Evolutionary conservation across 108 stramenopile species (phyloP).

Genomic region (Nitzschia sp.): DNA sequence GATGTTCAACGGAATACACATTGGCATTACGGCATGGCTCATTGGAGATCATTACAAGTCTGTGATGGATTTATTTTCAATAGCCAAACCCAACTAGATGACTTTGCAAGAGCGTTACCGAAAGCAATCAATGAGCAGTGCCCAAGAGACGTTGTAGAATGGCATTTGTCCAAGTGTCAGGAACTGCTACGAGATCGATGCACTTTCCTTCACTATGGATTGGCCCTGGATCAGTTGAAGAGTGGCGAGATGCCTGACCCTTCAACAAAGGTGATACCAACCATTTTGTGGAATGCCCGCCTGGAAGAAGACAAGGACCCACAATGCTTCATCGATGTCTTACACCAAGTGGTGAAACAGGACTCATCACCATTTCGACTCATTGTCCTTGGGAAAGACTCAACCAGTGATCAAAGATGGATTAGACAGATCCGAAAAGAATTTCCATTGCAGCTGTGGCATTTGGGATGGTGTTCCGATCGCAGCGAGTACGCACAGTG

Average conservation of each 20-base stretch:
- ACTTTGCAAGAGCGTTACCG: constrained; percentile 17
- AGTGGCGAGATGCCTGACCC: too few species aligned
- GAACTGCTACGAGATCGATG: constrained; percentile 15
- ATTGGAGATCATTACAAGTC: constrained; percentile 25
- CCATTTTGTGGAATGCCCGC: constrained; percentile 33
- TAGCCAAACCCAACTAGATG: constrained; percentile 19
- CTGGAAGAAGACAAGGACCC: constrained; percentile 34
- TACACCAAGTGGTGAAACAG: background rate
- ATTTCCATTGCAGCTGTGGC: constrained; percentile 6
- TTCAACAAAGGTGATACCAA: background rate
- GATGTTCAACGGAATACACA: constrained; percentile 19
- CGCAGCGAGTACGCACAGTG: constrained; percentile 25
- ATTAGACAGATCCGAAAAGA: constrained; percentile 2
- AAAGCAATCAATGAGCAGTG: constrained; percentile 29
- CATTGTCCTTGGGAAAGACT: constrained; percentile 24
- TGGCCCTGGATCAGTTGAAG: constrained; percentile 19
- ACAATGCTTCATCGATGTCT: constrained; percentile 12
- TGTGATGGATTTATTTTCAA: constrained; percentile 30
- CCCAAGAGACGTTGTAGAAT: constrained; percentile 18
- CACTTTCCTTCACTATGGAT: constrained; percentile 23
- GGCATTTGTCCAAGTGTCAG: constrained; percentile 18
- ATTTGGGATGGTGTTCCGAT: constrained; percentile 29
- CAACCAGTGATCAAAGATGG: constrained; percentile 26
- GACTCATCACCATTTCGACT: constrained; percentile 2
- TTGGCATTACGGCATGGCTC: constrained; percentile 34